Conservation (phyloP, 2,329 filamentous ascomycete genomes). For the Stromatinia cepivora region DNA sequence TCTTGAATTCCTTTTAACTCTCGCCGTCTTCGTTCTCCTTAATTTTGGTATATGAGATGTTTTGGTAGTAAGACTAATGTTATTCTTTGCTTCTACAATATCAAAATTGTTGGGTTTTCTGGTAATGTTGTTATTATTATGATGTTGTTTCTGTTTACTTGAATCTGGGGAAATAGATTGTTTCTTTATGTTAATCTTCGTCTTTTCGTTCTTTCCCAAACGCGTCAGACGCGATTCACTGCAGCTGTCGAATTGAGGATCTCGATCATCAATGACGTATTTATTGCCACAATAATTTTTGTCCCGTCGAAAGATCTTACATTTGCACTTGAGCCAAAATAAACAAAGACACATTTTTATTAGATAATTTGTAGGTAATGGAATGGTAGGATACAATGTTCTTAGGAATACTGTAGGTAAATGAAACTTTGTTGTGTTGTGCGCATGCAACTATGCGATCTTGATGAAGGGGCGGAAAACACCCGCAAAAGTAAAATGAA, state of each 20-base stretch:
- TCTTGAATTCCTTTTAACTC: neutral
- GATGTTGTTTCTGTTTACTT: neutral
- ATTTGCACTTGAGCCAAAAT: conserved; percentile 6
- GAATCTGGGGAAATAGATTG: neutral
- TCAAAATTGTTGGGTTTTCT: neutral
- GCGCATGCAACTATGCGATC: neutral
- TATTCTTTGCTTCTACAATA: neutral
- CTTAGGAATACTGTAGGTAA: neutral
- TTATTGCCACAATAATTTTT: neutral
- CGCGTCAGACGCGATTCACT: neutral
- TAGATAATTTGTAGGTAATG: neutral
- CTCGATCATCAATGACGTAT: neutral
- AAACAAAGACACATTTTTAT: neutral
- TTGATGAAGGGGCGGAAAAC: no score
- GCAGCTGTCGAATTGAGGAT: neutral
- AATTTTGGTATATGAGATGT: neutral
- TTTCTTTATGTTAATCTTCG: neutral
- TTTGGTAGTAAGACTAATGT: neutral
- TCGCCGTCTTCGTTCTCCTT: neutral
- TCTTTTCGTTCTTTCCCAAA: neutral
- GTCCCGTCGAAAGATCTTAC: neutral
- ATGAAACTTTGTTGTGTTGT: neutral
- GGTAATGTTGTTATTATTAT: neutral
- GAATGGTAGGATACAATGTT: neutral
- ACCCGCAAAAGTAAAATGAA: neutral